Conservation (phyloP, 2,329 filamentous ascomycete species). For the Penicillium griseofulvum region DNA sequence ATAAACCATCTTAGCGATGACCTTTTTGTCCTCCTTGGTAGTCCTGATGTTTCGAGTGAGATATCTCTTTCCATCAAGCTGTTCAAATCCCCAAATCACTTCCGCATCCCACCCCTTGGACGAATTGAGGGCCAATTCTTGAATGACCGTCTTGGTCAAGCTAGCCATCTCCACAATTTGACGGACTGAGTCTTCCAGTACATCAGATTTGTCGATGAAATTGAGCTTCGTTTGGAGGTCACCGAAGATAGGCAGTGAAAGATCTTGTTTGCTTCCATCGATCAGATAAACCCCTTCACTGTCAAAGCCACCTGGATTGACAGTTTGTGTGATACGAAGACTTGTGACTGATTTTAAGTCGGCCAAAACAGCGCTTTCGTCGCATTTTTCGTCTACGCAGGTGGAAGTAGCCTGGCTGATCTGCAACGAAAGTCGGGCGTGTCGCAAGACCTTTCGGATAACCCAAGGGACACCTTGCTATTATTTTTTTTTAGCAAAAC, state of each 20-base stretch:
- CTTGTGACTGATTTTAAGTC: background rate
- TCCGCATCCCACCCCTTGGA: constrained; percentile 17
- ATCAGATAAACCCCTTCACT: constrained; percentile 15
- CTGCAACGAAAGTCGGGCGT: constrained; percentile 15
- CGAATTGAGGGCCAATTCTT: constrained; percentile 11
- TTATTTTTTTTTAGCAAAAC: background rate
- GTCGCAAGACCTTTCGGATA: constrained; percentile 12
- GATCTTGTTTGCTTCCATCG: constrained; percentile 7
- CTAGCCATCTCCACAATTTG: background rate
- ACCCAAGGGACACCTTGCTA: constrained; percentile 22
- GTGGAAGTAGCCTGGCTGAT: constrained; percentile 10
- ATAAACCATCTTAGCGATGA: constrained; percentile 5
- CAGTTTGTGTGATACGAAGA: constrained; percentile 14
- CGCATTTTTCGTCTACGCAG: background rate
- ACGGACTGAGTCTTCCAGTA: constrained; percentile 10
- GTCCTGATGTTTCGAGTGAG: constrained; percentile 15
- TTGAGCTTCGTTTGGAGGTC: constrained; percentile 12
- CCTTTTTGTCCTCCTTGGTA: background rate
- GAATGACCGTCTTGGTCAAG: constrained; percentile 7
- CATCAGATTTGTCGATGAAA: background rate
- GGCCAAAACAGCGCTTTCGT: background rate
- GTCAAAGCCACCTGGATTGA: constrained; percentile 16
- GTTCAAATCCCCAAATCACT: constrained; percentile 21
- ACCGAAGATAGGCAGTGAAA: constrained; percentile 19
- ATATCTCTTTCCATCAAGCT: constrained; percentile 10